Evolutionary conservation across 1,284 basidiomycete species (phyloP).

Genomic region (Cystobasidium slooffiae): DNA sequence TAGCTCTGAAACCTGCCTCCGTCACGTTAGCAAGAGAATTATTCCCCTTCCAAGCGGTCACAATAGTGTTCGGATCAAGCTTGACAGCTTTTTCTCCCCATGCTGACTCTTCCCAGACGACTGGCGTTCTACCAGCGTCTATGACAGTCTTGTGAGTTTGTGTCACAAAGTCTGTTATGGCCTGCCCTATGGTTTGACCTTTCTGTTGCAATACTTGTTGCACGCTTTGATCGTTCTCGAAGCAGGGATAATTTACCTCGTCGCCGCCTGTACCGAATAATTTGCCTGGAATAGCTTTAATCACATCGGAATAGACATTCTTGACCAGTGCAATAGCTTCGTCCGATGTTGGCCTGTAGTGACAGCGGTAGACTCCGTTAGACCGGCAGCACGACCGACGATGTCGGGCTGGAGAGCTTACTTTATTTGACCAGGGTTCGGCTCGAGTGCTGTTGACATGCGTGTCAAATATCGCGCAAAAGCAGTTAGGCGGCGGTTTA

Average conservation of each 20-base stretch:
- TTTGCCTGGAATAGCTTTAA: conserved; percentile 53
- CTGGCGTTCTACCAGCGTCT: conserved; percentile 63
- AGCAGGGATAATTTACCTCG: conserved; percentile 62
- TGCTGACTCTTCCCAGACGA: conserved; percentile 78
- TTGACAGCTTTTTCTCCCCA: conserved; percentile 65
- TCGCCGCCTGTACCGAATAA: conserved; percentile 81
- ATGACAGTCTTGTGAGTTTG: conserved; percentile 62
- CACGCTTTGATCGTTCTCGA: conserved; percentile 64
- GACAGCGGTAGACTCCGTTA: neutral
- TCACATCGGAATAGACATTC: conserved; percentile 59
- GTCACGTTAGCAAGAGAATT: conserved; percentile 66
- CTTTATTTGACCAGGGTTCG: conserved; percentile 68
- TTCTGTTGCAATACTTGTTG: conserved; percentile 62
- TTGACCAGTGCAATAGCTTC: conserved; percentile 61
- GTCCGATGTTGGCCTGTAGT: conserved; percentile 58
- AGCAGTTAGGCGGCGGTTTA: too few species aligned
- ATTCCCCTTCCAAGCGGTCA: conserved; percentile 74
- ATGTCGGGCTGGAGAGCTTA: conserved; percentile 53
- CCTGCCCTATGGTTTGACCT: conserved; percentile 67
- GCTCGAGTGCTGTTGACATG: conserved; percentile 44
- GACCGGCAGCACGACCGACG: neutral
- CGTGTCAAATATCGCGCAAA: too few species aligned
- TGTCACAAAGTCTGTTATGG: conserved; percentile 67
- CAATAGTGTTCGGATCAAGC: conserved; percentile 64
- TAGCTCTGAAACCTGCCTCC: conserved; percentile 65